phyloP scores from a whole-genome alignment of 1,139 yeast genomes.

The Zygosaccharomyces sapae region DNA sequence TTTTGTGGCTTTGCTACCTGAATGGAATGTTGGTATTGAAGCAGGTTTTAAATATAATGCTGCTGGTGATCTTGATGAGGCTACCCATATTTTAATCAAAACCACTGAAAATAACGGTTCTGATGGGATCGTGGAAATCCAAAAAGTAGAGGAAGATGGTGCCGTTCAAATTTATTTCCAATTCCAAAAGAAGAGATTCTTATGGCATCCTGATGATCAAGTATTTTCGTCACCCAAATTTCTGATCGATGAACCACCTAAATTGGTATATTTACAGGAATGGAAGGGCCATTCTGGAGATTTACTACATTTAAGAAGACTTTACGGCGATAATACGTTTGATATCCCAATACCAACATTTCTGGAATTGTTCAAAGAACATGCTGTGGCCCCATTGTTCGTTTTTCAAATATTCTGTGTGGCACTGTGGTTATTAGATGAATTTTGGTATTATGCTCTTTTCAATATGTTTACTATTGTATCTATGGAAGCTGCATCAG shows the following conservation, averaged over 20 bases:
- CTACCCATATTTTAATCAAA: conserved; percentile 65
- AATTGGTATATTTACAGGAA: conserved; percentile 55
- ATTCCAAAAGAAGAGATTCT: conserved; percentile 89
- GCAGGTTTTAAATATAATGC: conserved; percentile 63
- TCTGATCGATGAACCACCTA: conserved; percentile 60
- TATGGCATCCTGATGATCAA: conserved; percentile 53
- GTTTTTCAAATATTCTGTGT: conserved; percentile 96
- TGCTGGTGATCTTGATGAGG: conserved; percentile 54
- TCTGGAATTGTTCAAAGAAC: conserved; percentile 86
- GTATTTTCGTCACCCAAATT: conserved; percentile 80
- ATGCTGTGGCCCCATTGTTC: conserved; percentile 97
- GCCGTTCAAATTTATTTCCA: conserved; percentile 69
- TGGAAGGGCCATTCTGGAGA: conserved; percentile 62
- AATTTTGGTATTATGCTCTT: conserved; percentile 91
- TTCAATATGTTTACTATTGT: conserved; percentile 90
- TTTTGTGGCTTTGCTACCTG: conserved; percentile 85
- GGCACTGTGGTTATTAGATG: conserved; percentile 94
- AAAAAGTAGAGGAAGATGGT: conserved; percentile 54
- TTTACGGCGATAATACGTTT: conserved; percentile 79
- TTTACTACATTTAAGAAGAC: conserved; percentile 51
- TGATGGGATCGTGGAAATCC: conserved; percentile 69
- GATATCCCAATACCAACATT: conserved; percentile 96
- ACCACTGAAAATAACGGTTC: conserved; percentile 87
- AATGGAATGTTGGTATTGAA: conserved; percentile 79
- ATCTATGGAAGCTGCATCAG: conserved; percentile 91